Percentiles rank a stretch among this genome's conserved stretches.
phyloP scores from a whole-genome alignment of 2,329 filamentous ascomycete genomes.

The Diaporthe sp. region DNA sequence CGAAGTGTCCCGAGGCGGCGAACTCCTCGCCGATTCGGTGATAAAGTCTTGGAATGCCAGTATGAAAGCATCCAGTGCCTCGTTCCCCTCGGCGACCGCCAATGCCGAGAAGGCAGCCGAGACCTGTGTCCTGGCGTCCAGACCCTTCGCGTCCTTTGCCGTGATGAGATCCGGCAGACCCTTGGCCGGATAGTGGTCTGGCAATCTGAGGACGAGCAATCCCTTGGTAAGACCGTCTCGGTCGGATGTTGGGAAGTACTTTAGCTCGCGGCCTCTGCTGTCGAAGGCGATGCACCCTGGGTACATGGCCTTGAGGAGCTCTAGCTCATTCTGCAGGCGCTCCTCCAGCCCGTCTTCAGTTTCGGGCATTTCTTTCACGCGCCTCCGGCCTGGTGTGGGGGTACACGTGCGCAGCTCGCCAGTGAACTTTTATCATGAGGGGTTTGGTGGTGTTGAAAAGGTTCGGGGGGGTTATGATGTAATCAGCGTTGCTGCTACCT shows the following conservation, averaged over 20 bases:
- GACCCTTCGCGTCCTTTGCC: neutral
- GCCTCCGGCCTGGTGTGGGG: neutral
- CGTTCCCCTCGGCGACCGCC: neutral
- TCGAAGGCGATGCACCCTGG: constrained; percentile 17
- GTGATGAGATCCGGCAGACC: constrained; percentile 16
- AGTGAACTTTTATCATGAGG: neutral
- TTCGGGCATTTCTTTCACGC: neutral
- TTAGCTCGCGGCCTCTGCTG: neutral
- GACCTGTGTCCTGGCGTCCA: constrained; percentile 5
- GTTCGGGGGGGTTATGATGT: neutral
- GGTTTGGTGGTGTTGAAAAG: neutral
- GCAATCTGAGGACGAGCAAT: constrained; percentile 10
- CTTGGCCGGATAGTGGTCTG: neutral
- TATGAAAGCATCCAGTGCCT: constrained; percentile 1
- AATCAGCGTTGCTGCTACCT: neutral
- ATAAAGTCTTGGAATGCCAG: neutral
- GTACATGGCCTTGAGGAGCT: constrained; percentile 16
- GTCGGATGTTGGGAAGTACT: neutral
- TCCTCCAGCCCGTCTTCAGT: neutral
- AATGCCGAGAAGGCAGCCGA: neutral
- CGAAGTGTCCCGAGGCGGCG: neutral
- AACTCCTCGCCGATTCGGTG: neutral
- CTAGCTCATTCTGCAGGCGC: constrained; percentile 1
- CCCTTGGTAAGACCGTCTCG: neutral
- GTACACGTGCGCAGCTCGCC: neutral